phyloP scores from a whole-genome alignment of 2,329 filamentous ascomycete genomes.

The Hypomyces perniciosus region DNA sequence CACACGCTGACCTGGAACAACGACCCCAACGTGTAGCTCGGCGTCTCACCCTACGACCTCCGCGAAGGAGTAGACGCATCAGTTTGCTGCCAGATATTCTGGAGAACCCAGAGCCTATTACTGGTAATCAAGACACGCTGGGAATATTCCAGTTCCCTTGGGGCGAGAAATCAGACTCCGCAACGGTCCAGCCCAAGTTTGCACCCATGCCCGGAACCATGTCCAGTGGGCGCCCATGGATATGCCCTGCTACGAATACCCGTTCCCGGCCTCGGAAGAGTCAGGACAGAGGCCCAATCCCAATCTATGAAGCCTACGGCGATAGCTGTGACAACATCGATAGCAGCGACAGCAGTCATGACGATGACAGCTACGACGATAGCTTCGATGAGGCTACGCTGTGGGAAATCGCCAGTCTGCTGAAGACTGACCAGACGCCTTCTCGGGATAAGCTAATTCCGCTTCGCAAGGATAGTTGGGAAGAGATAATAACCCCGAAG shows the following conservation, averaged over 20 bases:
- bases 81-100: conserved; percentile 57
- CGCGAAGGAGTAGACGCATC: conserved; percentile 49
- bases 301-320: conserved; percentile 47
- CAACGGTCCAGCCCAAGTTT: conserved; percentile 34
- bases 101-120: conserved; percentile 54
- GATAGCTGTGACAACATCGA: conserved; percentile 19
- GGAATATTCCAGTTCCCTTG: conserved; percentile 62
- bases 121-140: conserved; percentile 52
- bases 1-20: conserved; percentile 5
- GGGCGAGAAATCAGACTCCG: conserved; percentile 57
- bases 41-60: conserved; percentile 46
- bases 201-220: conserved; percentile 44
- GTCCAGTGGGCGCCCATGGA: conserved; percentile 16
- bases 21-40: conserved; percentile 28
- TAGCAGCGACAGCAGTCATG: conserved; percentile 21
- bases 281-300: conserved; percentile 34
- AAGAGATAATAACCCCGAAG: not conserved
- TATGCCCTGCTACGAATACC: not conserved
- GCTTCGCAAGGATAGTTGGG: conserved; percentile 19
- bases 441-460: conserved; percentile 47
- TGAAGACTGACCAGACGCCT: conserved; percentile 47
- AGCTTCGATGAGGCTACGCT: conserved; percentile 57
- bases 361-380: conserved; percentile 38
- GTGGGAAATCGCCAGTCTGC: conserved; percentile 57
- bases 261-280: not conserved